Conservation (phyloP, 2,329 filamentous ascomycete genomes). For the Hysterium pulicare region DNA sequence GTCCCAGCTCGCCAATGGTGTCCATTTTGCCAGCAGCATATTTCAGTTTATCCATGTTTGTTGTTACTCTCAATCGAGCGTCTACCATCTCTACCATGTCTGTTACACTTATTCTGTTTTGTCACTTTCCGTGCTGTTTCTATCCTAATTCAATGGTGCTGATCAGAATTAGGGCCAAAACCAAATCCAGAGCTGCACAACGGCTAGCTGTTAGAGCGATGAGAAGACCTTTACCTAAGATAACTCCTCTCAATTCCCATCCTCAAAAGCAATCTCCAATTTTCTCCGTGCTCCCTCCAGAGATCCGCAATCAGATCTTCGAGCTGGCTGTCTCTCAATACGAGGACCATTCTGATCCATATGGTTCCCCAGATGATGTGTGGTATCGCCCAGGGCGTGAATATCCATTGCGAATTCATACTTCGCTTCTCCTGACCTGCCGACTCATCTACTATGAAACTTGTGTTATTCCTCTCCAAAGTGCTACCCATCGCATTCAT, state of each 20-base stretch:
- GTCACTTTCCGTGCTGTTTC: too few relatives aligned
- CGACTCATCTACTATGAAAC: constrained; percentile 39
- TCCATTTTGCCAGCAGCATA: too few relatives aligned
- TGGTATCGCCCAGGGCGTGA: constrained; percentile 25
- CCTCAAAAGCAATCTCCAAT: constrained; percentile 20
- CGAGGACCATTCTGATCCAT: constrained; percentile 3
- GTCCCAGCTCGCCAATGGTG: too few relatives aligned
- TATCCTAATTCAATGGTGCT: too few relatives aligned
- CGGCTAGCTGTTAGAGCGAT: too few relatives aligned
- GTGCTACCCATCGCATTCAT: constrained; percentile 23
- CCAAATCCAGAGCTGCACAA: too few relatives aligned
- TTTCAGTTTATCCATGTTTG: too few relatives aligned
- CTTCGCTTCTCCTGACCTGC: constrained; percentile 36
- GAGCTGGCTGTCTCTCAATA: constrained; percentile 9
- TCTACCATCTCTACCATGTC: too few relatives aligned
- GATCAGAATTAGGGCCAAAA: too few relatives aligned
- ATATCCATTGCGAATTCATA: constrained; percentile 25
- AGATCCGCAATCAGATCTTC: constrained; percentile 18
- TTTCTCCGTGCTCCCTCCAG: constrained; percentile 21
- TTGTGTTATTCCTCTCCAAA: constrained; percentile 30
- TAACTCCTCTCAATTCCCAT: constrained; percentile 16
- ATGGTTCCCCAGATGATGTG: background rate
- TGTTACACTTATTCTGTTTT: too few relatives aligned
- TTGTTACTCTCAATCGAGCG: too few relatives aligned
- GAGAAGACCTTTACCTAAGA: constrained; percentile 14